Percentiles rank a stretch among this genome's conserved stretches.
Evolutionary conservation across 1,284 basidiomycete species (phyloP).

Genomic region (Austroboletus olivaceoglutinosus): DNA sequence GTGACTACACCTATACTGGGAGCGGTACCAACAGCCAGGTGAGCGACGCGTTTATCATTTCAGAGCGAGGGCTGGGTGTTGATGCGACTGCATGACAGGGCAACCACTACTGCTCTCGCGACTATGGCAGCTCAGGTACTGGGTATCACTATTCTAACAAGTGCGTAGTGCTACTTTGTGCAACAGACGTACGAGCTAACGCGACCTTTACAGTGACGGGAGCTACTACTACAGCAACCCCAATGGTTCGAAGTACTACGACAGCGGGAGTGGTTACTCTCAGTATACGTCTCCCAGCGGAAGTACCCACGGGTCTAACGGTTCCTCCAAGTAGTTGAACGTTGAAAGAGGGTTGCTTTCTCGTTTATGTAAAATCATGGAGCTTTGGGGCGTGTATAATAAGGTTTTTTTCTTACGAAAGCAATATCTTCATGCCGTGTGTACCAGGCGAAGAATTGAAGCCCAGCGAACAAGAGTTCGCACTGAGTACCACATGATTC

Average conservation of each 20-base stretch:
- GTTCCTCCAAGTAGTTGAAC: constrained; percentile 21
- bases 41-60: not conserved
- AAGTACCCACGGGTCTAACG: constrained; percentile 30
- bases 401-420: no score
- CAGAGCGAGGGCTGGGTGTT: not conserved
- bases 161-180: constrained; percentile 27
- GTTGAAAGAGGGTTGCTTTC: not conserved
- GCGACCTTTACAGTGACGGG: constrained; percentile 40
- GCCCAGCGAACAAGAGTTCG: no score
- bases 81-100: constrained; percentile 37
- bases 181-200: not conserved
- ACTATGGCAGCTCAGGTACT: constrained; percentile 38
- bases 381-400: not conserved
- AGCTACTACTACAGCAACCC: constrained; percentile 63
- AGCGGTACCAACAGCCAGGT: constrained; percentile 54
- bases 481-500: no score
- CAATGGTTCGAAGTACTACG: constrained; percentile 59
- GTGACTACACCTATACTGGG: constrained; percentile 42
- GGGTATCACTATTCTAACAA: constrained; percentile 61
- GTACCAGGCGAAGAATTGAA: no score
- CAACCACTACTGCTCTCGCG: constrained; percentile 55
- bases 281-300: constrained; percentile 54
- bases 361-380: not conserved
- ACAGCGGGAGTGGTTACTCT: constrained; percentile 46
- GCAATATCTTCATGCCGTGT: no score